These are phyloP conservation scores for Candida glucosophila DNA, from an alignment of 1,139 yeast species.

Conservation along the genomic window DNA sequence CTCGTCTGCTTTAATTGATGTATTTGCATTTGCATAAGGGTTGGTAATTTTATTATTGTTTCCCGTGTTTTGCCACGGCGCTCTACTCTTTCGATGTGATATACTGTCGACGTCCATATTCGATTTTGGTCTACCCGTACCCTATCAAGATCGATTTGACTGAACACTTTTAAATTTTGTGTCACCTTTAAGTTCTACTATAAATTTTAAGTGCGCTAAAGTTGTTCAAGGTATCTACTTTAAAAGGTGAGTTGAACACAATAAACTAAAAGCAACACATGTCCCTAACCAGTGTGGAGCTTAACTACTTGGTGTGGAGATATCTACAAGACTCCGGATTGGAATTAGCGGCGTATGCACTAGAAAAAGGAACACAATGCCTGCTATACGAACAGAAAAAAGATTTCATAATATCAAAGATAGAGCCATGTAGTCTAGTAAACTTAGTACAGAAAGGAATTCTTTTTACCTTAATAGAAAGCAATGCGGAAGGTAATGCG, in stretches of 20 bases:
- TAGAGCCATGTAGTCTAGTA: conserved; percentile 65
- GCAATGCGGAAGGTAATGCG: conserved; percentile 11
- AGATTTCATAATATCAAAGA: conserved; percentile 38
- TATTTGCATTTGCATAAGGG: conserved; percentile 29
- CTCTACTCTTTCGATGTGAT: conserved; percentile 34
- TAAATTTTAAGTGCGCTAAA: too few relatives aligned
- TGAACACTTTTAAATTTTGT: conserved; percentile 1
- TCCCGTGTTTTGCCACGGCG: conserved; percentile 32
- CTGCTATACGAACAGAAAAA: conserved; percentile 47
- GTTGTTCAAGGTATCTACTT: too few relatives aligned
- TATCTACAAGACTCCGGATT: conserved; percentile 84
- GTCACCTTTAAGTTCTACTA: background rate
- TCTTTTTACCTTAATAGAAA: conserved; percentile 42
- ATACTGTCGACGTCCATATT: conserved; percentile 23
- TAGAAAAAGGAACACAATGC: conserved; percentile 68
- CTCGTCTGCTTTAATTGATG: conserved; percentile 7
- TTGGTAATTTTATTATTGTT: conserved; percentile 13
- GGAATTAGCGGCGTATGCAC: conserved; percentile 73
- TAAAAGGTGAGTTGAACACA: background rate
- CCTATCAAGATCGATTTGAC: background rate
- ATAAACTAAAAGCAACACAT: conserved; percentile 19
- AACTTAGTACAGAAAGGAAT: conserved; percentile 81
- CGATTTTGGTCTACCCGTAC: background rate
- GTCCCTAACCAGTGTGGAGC: conserved; percentile 79
- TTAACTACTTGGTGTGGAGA: conserved; percentile 89